Conservation (phyloP, 2,329 filamentous ascomycete species). For the Colletotrichum paranaense region DNA sequence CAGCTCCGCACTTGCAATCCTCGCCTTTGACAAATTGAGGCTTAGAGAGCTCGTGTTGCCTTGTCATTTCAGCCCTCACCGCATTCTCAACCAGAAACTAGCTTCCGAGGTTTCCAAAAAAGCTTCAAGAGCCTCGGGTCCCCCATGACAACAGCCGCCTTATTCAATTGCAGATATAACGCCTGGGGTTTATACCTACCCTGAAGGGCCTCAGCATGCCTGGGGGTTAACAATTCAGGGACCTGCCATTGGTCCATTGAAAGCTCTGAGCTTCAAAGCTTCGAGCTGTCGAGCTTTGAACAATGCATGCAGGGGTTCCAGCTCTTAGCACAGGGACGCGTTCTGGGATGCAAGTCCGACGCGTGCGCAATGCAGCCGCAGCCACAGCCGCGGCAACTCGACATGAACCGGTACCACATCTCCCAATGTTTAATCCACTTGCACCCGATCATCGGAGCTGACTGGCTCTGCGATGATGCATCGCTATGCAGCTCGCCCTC, state of each 20-base stretch:
- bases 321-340: slow-evolving; percentile 14
- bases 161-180: neutral
- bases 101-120: neutral
- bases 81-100: slow-evolving; percentile 25
- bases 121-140: slow-evolving; percentile 21
- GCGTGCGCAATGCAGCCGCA: slow-evolving; percentile 23
- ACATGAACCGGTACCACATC: slow-evolving; percentile 18
- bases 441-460: neutral
- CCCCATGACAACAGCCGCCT: slow-evolving; percentile 29
- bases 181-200: neutral
- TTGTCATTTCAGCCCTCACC: slow-evolving; percentile 3
- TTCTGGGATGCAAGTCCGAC: slow-evolving; percentile 31
- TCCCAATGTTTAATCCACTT: neutral
- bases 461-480: neutral
- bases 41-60: slow-evolving; percentile 3
- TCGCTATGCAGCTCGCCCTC: neutral
- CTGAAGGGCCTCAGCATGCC: neutral
- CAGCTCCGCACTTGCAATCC: neutral
- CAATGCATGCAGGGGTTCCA: slow-evolving; percentile 30
- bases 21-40: neutral
- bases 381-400: slow-evolving; percentile 9
- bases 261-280: neutral
- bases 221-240: neutral
- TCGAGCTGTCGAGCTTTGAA: slow-evolving; percentile 1
- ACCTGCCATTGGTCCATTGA: neutral